Conservation (phyloP, 2,329 filamentous ascomycete species). For the Alternaria tenuissima region DNA sequence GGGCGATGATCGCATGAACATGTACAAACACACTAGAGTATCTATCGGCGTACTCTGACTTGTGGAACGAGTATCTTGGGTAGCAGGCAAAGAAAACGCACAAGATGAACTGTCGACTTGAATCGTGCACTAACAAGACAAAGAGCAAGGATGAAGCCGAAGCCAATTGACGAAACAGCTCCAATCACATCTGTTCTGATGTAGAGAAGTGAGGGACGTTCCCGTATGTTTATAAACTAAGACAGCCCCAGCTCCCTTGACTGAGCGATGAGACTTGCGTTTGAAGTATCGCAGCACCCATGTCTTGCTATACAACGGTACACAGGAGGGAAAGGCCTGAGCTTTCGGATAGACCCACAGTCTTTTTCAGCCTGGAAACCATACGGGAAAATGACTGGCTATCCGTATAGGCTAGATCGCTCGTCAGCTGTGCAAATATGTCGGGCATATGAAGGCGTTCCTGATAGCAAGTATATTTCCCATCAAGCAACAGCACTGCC, state of each 20-base stretch:
- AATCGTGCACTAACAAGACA: constrained; percentile 21
- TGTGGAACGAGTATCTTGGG: constrained; percentile 29
- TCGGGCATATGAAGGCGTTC: constrained; percentile 6
- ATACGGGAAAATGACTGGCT: constrained; percentile 26
- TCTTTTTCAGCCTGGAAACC: constrained; percentile 21
- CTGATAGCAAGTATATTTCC: constrained; percentile 22
- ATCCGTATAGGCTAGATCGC: constrained; percentile 1
- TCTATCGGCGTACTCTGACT: constrained; percentile 25
- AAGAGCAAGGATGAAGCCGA: constrained; percentile 29
- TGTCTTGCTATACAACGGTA: constrained; percentile 24
- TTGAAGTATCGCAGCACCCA: constrained; percentile 21
- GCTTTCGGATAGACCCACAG: constrained; percentile 24
- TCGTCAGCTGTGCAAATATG: constrained; percentile 6
- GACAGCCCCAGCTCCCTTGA: constrained; percentile 16
- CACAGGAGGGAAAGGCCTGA: constrained; percentile 20
- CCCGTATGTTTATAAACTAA: constrained; percentile 25
- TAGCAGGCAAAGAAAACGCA: constrained; percentile 20
- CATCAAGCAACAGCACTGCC: constrained; percentile 20
- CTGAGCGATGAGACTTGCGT: constrained; percentile 18
- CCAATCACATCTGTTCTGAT: constrained; percentile 13
- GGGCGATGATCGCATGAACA: constrained; percentile 34
- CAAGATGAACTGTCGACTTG: constrained; percentile 16
- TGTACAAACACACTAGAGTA: constrained; percentile 44
- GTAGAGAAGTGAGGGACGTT: constrained; percentile 5
- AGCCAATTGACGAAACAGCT: constrained; percentile 20